Conservation (phyloP, 805 yeast species). For the Lipomyces kockii region DNA sequence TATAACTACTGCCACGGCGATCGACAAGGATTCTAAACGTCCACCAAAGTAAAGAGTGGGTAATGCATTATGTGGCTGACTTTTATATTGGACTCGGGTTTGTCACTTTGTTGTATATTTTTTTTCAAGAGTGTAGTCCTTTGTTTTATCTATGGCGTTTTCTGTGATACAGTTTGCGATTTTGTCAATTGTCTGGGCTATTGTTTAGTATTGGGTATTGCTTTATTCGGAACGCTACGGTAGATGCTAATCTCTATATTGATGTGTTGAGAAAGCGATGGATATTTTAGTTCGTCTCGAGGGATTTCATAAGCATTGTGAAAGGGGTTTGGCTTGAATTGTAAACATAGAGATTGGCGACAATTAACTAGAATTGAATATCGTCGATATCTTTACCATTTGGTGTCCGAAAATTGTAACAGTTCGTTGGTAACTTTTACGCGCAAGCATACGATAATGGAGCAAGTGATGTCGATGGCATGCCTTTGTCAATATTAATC, state of each 20-base stretch:
- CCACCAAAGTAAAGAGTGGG: background rate
- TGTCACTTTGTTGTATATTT: background rate
- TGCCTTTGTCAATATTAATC: too few species aligned
- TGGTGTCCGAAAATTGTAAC: background rate
- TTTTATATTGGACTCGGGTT: background rate
- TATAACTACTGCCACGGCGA: conserved; percentile 48
- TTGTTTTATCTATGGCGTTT: background rate
- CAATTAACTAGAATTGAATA: background rate
- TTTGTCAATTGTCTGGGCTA: background rate
- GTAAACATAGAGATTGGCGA: background rate
- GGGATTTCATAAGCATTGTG: too few species aligned
- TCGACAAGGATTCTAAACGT: conserved; percentile 19
- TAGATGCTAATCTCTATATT: background rate
- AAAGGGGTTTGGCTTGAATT: background rate
- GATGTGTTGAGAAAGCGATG: too few species aligned
- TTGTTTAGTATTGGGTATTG: background rate
- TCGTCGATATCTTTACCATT: background rate
- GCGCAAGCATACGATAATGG: background rate
- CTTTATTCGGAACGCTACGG: background rate
- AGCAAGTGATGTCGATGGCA: background rate
- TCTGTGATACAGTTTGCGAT: background rate
- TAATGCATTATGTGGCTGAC: background rate
- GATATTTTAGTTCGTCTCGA: too few species aligned
- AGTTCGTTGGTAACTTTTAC: background rate
- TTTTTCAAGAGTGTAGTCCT: too few species aligned